Percentiles rank a stretch among this genome's conserved stretches.
Conservation (phyloP, 2,329 filamentous ascomycete genomes). For the Apiospora phragmitis region DNA sequence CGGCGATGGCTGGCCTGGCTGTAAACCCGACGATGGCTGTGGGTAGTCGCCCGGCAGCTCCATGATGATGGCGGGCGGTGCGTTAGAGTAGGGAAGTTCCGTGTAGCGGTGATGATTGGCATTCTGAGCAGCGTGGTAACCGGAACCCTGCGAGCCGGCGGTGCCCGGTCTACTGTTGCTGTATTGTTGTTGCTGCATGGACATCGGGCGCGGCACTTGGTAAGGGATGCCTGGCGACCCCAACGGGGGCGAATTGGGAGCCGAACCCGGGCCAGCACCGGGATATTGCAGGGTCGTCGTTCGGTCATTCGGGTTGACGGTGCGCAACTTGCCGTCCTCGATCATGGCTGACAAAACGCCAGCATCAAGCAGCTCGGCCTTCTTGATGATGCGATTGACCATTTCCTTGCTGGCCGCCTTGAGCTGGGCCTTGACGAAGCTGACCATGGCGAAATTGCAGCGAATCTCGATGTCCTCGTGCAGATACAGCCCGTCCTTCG, state of each 20-base stretch:
- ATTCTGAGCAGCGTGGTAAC: conserved; percentile 19
- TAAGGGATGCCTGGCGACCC: conserved; percentile 37
- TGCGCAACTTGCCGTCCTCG: conserved; percentile 63
- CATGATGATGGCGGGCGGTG: conserved; percentile 40
- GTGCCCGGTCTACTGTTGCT: conserved; percentile 33
- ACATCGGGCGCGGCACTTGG: conserved; percentile 37
- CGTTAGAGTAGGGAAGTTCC: conserved; percentile 33
- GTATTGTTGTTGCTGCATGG: conserved; percentile 26
- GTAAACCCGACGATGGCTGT: conserved; percentile 30
- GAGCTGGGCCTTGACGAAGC: conserved; percentile 66
- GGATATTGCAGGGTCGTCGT: conserved; percentile 19
- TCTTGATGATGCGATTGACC: conserved; percentile 68
- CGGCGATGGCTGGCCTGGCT: conserved; percentile 33
- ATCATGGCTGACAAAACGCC: conserved; percentile 69
- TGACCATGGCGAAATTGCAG: conserved; percentile 65
- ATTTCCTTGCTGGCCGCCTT: conserved; percentile 68
- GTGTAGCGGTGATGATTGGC: conserved; percentile 20
- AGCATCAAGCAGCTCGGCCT: conserved; percentile 68
- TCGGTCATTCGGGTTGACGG: conserved; percentile 48
- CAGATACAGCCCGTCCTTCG: conserved; percentile 65
- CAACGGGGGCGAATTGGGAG: conserved; percentile 27
- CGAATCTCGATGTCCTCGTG: conserved; percentile 71
- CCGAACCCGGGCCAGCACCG: conserved; percentile 19
- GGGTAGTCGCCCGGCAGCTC: conserved; percentile 51
- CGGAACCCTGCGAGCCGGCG: conserved; percentile 28